Evolutionary conservation across 1,139 yeast species (phyloP).

Genomic region (Candida sp.): DNA sequence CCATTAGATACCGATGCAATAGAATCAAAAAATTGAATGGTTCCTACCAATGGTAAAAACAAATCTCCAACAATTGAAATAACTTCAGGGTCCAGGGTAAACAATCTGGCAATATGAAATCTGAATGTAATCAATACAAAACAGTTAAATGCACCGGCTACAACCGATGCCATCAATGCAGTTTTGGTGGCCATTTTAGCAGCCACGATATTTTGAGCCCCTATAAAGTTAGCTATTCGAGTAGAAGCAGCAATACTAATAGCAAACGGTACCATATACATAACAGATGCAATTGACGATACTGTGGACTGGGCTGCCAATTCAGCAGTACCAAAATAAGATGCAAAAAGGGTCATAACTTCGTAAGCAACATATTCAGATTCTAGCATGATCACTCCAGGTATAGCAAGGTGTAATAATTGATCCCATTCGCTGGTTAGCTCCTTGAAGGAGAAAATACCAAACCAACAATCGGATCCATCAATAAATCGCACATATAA

Average conservation of each 20-base stretch:
- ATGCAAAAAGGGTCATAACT: conserved; percentile 66
- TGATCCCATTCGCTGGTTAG: conserved; percentile 61
- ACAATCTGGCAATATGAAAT: conserved; percentile 56
- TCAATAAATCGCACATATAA: conserved; percentile 55
- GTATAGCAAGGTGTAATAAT: conserved; percentile 57
- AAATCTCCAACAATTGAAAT: conserved; percentile 43
- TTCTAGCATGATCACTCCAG: conserved; percentile 72
- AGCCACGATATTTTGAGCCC: conserved; percentile 61
- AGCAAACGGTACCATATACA: conserved; percentile 89
- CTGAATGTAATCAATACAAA: conserved; percentile 50
- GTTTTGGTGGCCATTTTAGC: conserved; percentile 67
- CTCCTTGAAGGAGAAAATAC: conserved; percentile 39
- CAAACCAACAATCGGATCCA: conserved; percentile 75
- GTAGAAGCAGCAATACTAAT: conserved; percentile 85
- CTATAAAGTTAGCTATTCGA: conserved; percentile 83
- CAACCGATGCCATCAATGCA: conserved; percentile 57
- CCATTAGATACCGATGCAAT: conserved; percentile 84
- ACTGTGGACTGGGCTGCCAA: conserved; percentile 90
- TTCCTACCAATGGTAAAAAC: conserved; percentile 65
- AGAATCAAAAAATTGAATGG: conserved; percentile 76
- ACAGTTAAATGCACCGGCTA: conserved; percentile 59
- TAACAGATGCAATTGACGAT: conserved; percentile 73
- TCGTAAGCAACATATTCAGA: conserved; percentile 77
- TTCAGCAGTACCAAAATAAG: conserved; percentile 78
- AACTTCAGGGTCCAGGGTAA: conserved; percentile 70